Evolutionary conservation across 78 protist species (phyloP).

Genomic region (Mastigamoeba balamuthi): DNA sequence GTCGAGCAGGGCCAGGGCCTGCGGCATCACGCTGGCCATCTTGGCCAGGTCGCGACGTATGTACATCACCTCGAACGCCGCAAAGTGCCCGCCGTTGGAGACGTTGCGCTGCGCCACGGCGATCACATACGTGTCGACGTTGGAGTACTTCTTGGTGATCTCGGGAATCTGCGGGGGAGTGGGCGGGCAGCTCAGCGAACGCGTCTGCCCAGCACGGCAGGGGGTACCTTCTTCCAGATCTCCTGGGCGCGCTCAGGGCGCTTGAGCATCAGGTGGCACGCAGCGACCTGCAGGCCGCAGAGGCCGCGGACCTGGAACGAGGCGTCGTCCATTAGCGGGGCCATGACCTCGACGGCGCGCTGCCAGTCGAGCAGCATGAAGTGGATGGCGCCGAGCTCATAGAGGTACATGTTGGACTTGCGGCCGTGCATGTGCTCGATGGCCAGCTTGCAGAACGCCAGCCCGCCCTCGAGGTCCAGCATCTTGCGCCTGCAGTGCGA

Average conservation of each 20-base stretch:
- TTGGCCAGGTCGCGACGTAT: constrained; percentile 37
- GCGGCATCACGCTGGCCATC: constrained; percentile 11
- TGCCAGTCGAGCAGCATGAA: constrained; percentile 15
- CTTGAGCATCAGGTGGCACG: constrained; percentile 9
- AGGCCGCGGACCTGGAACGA: constrained; percentile 33
- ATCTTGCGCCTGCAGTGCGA: constrained; percentile 31
- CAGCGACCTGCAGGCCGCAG: constrained; percentile 28
- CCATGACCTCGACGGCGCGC: constrained; percentile 7
- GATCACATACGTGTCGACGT: constrained; percentile 5
- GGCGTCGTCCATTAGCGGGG: constrained; percentile 12
- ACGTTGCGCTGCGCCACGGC: constrained; percentile 15
- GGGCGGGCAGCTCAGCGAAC: too few species aligned
- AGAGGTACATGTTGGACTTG: background rate
- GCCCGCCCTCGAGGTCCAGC: constrained; percentile 18
- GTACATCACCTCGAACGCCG: constrained; percentile 27
- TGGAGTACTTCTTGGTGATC: constrained; percentile 6
- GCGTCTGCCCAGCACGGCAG: too few species aligned
- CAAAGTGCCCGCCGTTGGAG: constrained; percentile 5
- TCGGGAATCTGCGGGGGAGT: too few species aligned
- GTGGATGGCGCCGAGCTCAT: constrained; percentile 30
- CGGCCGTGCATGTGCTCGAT: background rate
- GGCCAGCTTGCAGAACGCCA: constrained; percentile 5
- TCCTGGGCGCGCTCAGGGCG: background rate
- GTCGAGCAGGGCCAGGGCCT: background rate
- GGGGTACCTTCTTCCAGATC: too few species aligned